phyloP scores from a whole-genome alignment of 805 yeast genomes.

The Ogataea nitratoaversa region DNA sequence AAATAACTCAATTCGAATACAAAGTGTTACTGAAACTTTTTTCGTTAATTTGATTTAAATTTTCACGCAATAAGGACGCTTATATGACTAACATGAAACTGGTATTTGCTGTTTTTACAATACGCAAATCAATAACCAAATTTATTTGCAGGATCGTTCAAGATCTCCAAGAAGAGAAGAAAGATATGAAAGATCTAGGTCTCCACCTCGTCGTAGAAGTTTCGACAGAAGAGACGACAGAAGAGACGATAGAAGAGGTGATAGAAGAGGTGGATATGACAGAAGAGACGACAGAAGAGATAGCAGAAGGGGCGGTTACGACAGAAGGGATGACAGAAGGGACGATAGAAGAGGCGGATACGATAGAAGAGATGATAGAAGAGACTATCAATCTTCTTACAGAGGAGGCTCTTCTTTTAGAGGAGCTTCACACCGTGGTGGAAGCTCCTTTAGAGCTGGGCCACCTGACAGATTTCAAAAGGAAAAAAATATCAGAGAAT shows the following conservation, averaged over 20 bases:
- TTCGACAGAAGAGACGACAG: constrained; percentile 12
- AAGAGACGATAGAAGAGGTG: constrained; percentile 18
- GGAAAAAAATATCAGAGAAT: constrained; percentile 27
- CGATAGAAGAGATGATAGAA: constrained; percentile 29
- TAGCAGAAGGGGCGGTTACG: constrained; percentile 21
- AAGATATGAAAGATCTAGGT: constrained; percentile 29
- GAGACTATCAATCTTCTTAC: constrained; percentile 15
- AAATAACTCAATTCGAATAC: background rate
- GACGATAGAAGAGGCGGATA: too few species aligned
- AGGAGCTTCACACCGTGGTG: constrained; percentile 26
- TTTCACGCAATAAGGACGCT: background rate
- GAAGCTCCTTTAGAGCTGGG: constrained; percentile 19
- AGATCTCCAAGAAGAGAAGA: constrained; percentile 32
- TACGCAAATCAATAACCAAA: background rate
- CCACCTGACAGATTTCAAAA: constrained; percentile 18
- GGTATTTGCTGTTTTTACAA: background rate
- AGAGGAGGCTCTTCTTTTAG: constrained; percentile 14
- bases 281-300: constrained; percentile 15
- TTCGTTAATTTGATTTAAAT: background rate
- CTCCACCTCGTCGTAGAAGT: constrained; percentile 21
- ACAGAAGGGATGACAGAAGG: constrained; percentile 29
- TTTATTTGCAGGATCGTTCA: constrained; percentile 25
- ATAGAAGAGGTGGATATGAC: constrained; percentile 16
- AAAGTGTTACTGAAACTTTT: background rate
- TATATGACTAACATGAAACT: constrained; percentile 1